phyloP scores from a whole-genome alignment of 495 filamentous ascomycete species.

The Thozetella sp. region DNA sequence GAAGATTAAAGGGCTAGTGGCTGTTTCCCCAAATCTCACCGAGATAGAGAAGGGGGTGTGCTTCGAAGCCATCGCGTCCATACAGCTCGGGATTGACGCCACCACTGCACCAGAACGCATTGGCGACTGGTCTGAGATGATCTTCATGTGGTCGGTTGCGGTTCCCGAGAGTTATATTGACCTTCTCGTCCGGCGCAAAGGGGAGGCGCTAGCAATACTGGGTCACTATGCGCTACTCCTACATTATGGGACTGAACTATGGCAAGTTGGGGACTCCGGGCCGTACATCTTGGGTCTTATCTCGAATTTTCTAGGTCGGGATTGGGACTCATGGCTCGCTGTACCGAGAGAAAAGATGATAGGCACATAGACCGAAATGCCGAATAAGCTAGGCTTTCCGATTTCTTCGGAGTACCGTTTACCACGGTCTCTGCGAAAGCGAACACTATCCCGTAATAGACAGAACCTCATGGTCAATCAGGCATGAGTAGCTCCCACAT shows the following conservation, averaged over 20 bases:
- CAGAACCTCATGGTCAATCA: too few relatives aligned
- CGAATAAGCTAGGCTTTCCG: too few relatives aligned
- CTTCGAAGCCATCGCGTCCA: constrained; percentile 16
- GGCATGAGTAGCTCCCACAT: too few relatives aligned
- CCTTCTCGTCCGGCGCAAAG: constrained; percentile 20
- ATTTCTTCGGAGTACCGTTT: too few relatives aligned
- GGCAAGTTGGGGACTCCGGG: constrained; percentile 30
- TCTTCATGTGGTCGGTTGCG: constrained; percentile 27
- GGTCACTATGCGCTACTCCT: constrained; percentile 32
- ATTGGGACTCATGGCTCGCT: constrained; percentile 25
- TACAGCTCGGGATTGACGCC: constrained; percentile 34
- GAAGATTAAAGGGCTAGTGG: constrained; percentile 14
- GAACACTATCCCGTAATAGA: too few relatives aligned
- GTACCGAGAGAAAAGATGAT: constrained; percentile 12
- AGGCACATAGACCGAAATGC: too few relatives aligned
- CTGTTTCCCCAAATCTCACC: constrained; percentile 13
- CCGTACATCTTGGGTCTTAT: constrained; percentile 34
- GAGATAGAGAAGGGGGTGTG: constrained; percentile 26
- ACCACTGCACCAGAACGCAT: constrained; percentile 7
- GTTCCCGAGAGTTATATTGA: constrained; percentile 22
- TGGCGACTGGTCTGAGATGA: constrained; percentile 28
- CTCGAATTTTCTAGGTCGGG: constrained; percentile 27
- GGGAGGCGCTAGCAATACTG: constrained; percentile 28
- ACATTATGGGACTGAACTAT: constrained; percentile 25
- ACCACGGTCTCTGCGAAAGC: too few relatives aligned